Evolutionary conservation across 2,329 filamentous ascomycete species (phyloP).

Genomic region (Colletotrichum incanum): DNA sequence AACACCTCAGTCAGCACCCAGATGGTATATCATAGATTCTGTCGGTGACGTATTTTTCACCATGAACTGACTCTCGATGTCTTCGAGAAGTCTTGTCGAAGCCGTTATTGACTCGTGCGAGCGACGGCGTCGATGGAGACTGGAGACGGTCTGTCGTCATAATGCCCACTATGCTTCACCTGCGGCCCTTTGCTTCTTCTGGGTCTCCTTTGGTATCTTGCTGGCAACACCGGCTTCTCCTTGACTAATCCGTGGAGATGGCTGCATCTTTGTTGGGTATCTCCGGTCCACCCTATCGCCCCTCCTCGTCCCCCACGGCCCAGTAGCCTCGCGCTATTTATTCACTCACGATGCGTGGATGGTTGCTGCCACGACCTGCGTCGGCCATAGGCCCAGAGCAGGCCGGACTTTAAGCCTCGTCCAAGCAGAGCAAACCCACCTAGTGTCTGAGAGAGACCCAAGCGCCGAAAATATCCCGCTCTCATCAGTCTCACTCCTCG

Average conservation of each 20-base stretch:
- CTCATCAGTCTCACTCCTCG: conserved; percentile 19
- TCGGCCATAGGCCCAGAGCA: conserved; percentile 29
- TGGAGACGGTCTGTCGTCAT: conserved; percentile 41
- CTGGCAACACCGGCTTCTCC: conserved; percentile 33
- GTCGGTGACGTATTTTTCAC: conserved; percentile 31
- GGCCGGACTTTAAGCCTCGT: conserved; percentile 37
- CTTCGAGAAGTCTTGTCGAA: conserved; percentile 16
- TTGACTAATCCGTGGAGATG: conserved; percentile 43
- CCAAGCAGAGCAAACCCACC: conserved; percentile 10
- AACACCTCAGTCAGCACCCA: conserved; percentile 38
- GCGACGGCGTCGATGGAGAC: conserved; percentile 30
- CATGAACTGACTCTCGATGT: conserved; percentile 21
- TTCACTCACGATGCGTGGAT: conserved; percentile 37
- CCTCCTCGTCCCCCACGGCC: conserved; percentile 27
- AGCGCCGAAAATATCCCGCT: conserved; percentile 38
- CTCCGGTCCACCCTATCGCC: conserved; percentile 34
- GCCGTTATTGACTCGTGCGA: conserved; percentile 36
- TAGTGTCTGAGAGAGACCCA: conserved; percentile 16
- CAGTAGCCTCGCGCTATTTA: conserved; percentile 37
- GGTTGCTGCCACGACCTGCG: not conserved
- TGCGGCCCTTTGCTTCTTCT: conserved; percentile 5
- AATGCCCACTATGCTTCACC: conserved; percentile 39
- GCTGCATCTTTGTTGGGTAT: conserved; percentile 34
- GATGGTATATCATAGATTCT: conserved; percentile 13
- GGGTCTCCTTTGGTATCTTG: conserved; percentile 29